Percentiles rank a stretch among this genome's conserved stretches.
These are phyloP conservation scores for Arctium minus DNA, from an alignment of 129 eudicot species.

Conservation along the genomic window DNA sequence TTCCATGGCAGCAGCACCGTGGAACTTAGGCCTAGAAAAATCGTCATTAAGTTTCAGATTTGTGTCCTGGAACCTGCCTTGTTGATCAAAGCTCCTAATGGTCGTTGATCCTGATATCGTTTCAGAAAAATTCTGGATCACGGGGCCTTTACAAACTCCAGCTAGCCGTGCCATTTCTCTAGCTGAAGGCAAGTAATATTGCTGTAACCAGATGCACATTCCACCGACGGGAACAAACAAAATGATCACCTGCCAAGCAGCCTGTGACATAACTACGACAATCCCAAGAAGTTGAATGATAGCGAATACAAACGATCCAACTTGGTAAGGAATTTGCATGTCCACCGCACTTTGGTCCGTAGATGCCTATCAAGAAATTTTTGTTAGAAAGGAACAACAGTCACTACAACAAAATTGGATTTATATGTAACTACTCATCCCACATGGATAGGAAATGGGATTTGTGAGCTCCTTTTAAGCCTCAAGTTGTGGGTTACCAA, in stretches of 20 bases:
- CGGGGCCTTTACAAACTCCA: conserved; percentile 33
- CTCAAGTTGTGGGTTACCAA: no score
- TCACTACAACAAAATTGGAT: neutral
- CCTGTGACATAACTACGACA: conserved; percentile 28
- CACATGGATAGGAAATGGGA: no score
- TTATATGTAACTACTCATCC: no score
- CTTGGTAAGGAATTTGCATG: conserved; percentile 27
- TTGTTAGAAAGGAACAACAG: neutral
- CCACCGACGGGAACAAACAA: conserved; percentile 29
- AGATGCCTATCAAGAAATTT: conserved; percentile 21
- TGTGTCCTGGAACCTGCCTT: conserved; percentile 28
- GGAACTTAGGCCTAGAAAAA: conserved; percentile 38
- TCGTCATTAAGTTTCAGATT: conserved; percentile 35
- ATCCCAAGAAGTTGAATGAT: conserved; percentile 33
- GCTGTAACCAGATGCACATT: conserved; percentile 39
- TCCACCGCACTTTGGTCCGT: conserved; percentile 43
- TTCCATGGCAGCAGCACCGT: conserved; percentile 41
- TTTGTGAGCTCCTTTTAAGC: no score
- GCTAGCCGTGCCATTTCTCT: conserved; percentile 29
- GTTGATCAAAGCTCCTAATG: conserved; percentile 41
- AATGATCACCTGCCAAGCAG: conserved; percentile 28
- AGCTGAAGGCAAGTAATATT: conserved; percentile 47
- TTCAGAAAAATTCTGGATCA: conserved; percentile 35
- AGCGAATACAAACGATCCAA: conserved; percentile 27
- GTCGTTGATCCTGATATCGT: conserved; percentile 30